Percentiles rank a stretch among this genome's conserved stretches.
These are phyloP conservation scores for Prosopis cineraria DNA, from an alignment of 306 rosid genomes.

Conservation along the genomic window DNA sequence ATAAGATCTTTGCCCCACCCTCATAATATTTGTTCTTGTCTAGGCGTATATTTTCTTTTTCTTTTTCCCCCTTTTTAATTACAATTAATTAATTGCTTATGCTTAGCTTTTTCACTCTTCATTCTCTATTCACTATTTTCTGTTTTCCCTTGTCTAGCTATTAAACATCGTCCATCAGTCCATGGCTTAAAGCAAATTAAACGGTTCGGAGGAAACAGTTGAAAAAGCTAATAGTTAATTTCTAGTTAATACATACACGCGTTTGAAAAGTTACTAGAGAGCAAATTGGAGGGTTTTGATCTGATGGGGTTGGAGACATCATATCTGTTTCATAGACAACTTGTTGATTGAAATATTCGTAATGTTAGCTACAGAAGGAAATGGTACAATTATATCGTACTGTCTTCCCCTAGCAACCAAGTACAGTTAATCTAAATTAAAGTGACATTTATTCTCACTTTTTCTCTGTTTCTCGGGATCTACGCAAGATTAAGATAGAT, in stretches of 20 bases:
- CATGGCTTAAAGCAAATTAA: no score
- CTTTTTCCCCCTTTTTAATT: not conserved
- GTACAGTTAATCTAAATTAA: conserved; percentile 30
- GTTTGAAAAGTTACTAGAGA: not conserved
- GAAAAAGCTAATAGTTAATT: not conserved
- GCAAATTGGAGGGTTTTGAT: not conserved
- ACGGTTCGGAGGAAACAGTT: no score
- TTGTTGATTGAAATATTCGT: not conserved
- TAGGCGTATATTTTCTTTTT: not conserved
- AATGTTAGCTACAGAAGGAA: conserved; percentile 9
- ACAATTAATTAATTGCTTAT: not conserved
- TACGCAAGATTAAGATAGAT: not conserved
- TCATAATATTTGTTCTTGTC: conserved; percentile 45
- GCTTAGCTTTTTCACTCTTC: not conserved
- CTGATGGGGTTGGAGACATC: not conserved
- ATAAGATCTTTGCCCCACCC: conserved; percentile 80
- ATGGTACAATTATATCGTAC: not conserved
- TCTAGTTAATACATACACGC: no score
- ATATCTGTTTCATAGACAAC: not conserved
- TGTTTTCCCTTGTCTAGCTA: not conserved
- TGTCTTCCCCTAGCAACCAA: conserved; percentile 3
- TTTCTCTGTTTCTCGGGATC: conserved; percentile 8
- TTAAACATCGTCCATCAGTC: no score
- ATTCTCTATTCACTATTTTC: not conserved
- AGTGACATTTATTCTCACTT: conserved; percentile 27